Conservation (phyloP, 2,329 filamentous ascomycete species). For the Sphaceloma murrayae region DNA sequence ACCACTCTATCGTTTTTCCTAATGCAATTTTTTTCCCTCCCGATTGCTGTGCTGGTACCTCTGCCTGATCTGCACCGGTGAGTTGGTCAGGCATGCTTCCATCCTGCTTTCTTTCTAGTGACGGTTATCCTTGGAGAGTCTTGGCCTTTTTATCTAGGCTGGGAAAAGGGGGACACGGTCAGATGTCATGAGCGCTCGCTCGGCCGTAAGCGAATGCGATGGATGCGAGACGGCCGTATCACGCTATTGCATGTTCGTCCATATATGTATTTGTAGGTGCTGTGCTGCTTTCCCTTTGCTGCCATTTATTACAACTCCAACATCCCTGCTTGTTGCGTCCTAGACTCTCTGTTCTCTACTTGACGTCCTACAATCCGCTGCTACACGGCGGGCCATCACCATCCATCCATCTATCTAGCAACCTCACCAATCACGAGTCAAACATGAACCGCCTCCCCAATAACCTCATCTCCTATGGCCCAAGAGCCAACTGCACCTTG, state of each 20-base stretch:
- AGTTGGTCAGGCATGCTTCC: neutral
- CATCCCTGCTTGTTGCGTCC: too few relatives aligned
- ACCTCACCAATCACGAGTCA: too few relatives aligned
- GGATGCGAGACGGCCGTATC: too few relatives aligned
- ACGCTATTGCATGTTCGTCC: too few relatives aligned
- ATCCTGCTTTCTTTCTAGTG: neutral
- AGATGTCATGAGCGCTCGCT: neutral
- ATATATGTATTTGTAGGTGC: constrained; percentile 9
- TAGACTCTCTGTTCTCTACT: too few relatives aligned
- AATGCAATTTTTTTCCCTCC: neutral
- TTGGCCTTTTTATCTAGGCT: neutral
- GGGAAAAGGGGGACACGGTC: too few relatives aligned
- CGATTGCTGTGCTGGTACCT: neutral
- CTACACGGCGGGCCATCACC: too few relatives aligned
- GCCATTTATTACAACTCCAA: neutral
- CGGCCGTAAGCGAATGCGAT: constrained; percentile 8
- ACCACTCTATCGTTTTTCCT: constrained; percentile 2
- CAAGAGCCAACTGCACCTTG: constrained; percentile 15
- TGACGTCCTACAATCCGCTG: too few relatives aligned
- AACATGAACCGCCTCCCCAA: constrained; percentile 1
- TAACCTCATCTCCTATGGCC: constrained; percentile 12
- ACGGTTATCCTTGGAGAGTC: too few relatives aligned
- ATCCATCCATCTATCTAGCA: too few relatives aligned
- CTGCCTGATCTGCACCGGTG: neutral
- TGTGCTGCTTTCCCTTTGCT: neutral